phyloP scores from a whole-genome alignment of 805 yeast genomes.

The Pichia rugopelliculosa region DNA sequence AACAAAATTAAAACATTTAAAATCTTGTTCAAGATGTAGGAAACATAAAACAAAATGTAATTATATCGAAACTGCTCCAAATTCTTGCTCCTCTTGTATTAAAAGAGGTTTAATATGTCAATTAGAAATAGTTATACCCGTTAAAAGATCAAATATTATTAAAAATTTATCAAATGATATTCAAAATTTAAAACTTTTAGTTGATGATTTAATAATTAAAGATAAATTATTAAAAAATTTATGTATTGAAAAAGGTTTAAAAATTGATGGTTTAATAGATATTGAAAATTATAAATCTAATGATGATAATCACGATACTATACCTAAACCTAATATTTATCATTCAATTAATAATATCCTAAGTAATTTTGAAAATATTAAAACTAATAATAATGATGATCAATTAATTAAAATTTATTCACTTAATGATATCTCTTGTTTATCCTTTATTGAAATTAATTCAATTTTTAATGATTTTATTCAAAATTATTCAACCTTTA shows the following conservation, averaged over 20 bases:
- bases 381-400: background rate
- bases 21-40: slow-evolving; percentile 58
- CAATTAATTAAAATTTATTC: slow-evolving; percentile 3
- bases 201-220: slow-evolving; percentile 22
- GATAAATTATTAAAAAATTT: slow-evolving; percentile 20
- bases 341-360: slow-evolving; percentile 4
- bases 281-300: slow-evolving; percentile 12
- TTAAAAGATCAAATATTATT: slow-evolving; percentile 39
- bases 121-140: slow-evolving; percentile 47
- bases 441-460: slow-evolving; percentile 11
- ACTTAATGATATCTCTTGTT: slow-evolving; percentile 8
- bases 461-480: slow-evolving; percentile 17
- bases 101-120: slow-evolving; percentile 46
- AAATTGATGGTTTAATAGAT: slow-evolving; percentile 26
- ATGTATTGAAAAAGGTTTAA: slow-evolving; percentile 22
- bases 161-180: slow-evolving; percentile 29
- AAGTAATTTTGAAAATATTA: slow-evolving; percentile 2
- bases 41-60: slow-evolving; percentile 64
- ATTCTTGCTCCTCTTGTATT: slow-evolving; percentile 50
- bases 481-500: slow-evolving; percentile 12
- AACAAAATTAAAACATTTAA: slow-evolving; percentile 37
- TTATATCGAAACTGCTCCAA: slow-evolving; percentile 42
- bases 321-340: background rate
- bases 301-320: background rate
- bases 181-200: slow-evolving; percentile 23